Evolutionary conservation across 805 yeast species (phyloP), one percentile per base, ranked within the genome.

Genomic region (Teunomyces funiuensis): DNA sequence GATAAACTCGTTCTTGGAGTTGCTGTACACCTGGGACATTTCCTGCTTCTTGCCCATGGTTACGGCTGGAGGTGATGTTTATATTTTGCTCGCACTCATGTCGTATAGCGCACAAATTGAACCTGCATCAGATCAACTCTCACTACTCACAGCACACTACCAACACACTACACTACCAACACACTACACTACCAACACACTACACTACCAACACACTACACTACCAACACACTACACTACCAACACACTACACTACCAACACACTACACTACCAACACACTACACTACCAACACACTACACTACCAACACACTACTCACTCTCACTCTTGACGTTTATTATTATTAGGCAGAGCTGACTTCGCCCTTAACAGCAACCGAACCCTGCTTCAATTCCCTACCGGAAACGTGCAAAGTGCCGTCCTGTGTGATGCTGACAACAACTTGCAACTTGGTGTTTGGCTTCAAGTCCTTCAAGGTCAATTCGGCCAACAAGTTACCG

Each of bases 401-500:
- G 44, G 82, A 74, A 50, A 83, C 67, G 57, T 78, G 83, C 55
- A 85, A 70, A 55, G 75, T 72, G 46, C 85, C 83, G 44, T 82
- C 85, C 54, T 74, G 77, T 44, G 82, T 74, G 53, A 84, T 78
- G 69, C 79, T 83, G 42, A 83, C 69, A 41, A 77, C 73, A 41
- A 83, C 73, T 66, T 86, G 97, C 52, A 90, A 74, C 56, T 80
- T 77, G 43, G 77, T 65, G 51, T 81, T 82, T 39, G 77, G 76
- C 56, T 78, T 74, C 54, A 80, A 83, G 53, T 80, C 88, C 63
- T 82, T 79, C 47, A 90, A 72, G 39, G 83, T 84, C 52, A 89
- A 71, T 60, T 86, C 87, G 50, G 89, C 95, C 55, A 93, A 75
- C 55, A 80, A 76, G 40, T 79, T 75, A 50, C 88, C 88, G 49